These are phyloP conservation scores for Lasiosphaeria miniovina DNA, from an alignment of 495 filamentous ascomycete species.

Conservation along the genomic window DNA sequence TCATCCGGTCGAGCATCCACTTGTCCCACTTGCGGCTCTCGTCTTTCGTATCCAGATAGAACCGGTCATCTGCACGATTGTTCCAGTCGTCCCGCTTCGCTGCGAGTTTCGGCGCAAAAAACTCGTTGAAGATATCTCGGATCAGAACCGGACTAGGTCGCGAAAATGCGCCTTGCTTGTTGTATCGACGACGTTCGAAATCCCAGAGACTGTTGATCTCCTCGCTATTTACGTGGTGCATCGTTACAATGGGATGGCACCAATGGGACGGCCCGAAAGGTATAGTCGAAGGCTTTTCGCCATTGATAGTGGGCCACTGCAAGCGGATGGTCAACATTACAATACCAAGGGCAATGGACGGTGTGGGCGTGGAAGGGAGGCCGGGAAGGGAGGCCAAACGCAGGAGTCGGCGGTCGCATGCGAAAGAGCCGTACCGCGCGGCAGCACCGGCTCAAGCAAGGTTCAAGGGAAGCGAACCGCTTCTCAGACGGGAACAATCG, in stretches of 20 bases:
- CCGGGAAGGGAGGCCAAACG: not conserved
- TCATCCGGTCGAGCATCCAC: slow-evolving; percentile 29
- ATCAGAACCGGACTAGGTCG: slow-evolving; percentile 32
- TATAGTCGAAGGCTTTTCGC: slow-evolving; percentile 50
- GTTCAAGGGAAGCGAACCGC: not conserved
- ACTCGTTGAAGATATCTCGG: slow-evolving; percentile 46
- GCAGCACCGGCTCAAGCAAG: not conserved
- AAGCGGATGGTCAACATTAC: slow-evolving; percentile 13
- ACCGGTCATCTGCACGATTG: slow-evolving; percentile 43
- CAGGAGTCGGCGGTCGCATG: not conserved
- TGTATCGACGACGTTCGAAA: slow-evolving; percentile 44
- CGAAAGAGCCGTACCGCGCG: too few relatives aligned
- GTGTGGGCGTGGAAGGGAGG: not conserved
- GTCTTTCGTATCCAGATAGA: slow-evolving; percentile 33
- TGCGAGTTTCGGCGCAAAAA: slow-evolving; percentile 35
- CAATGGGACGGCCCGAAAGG: slow-evolving; percentile 52
- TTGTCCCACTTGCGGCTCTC: slow-evolving; percentile 19
- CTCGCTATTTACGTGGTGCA: slow-evolving; percentile 57
- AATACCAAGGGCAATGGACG: not conserved
- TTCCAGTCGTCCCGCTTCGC: slow-evolving; percentile 46
- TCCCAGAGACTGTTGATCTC: slow-evolving; percentile 54
- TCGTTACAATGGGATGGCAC: slow-evolving; percentile 58
- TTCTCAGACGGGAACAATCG: not conserved
- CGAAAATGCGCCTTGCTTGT: slow-evolving; percentile 1
- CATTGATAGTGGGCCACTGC: slow-evolving; percentile 57